These are phyloP conservation scores for Pseudotulostoma volvatum DNA, from an alignment of 495 filamentous ascomycete species.

Conservation along the genomic window DNA sequence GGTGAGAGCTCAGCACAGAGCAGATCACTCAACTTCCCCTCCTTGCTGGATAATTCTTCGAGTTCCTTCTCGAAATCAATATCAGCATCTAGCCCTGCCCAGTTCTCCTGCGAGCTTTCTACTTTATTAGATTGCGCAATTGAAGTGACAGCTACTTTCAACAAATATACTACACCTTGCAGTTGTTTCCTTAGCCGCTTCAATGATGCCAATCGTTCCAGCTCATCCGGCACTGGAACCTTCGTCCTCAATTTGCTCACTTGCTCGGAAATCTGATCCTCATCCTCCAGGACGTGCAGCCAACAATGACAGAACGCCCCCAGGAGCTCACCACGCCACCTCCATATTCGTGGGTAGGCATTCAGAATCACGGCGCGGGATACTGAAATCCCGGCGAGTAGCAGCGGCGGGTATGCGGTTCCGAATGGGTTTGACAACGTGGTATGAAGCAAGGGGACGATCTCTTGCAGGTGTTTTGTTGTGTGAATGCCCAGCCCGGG, in stretches of 20 bases:
- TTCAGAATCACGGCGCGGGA: slow-evolving; percentile 44
- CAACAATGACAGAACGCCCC: slow-evolving; percentile 49
- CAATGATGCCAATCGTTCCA: slow-evolving; percentile 2
- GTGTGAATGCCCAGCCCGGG: slow-evolving; percentile 47
- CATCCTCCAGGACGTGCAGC: slow-evolving; percentile 38
- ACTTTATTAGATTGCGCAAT: slow-evolving; percentile 14
- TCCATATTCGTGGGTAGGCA: slow-evolving; percentile 55
- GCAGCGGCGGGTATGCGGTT: slow-evolving; percentile 34
- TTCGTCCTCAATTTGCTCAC: background rate
- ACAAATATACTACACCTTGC: slow-evolving; percentile 18
- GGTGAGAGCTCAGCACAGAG: slow-evolving; percentile 10
- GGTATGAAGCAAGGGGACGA: slow-evolving; percentile 49
- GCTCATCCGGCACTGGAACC: background rate
- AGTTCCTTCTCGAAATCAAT: slow-evolving; percentile 15
- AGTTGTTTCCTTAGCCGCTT: slow-evolving; percentile 30
- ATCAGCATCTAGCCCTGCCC: slow-evolving; percentile 9
- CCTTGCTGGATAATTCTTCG: slow-evolving; percentile 20
- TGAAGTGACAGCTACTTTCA: slow-evolving; percentile 20
- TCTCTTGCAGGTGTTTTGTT: slow-evolving; percentile 58
- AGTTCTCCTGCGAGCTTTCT: slow-evolving; percentile 4
- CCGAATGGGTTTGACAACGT: slow-evolving; percentile 59
- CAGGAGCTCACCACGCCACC: slow-evolving; percentile 53
- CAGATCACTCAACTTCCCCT: slow-evolving; percentile 17
- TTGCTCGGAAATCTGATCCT: slow-evolving; percentile 8
- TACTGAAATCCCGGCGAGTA: slow-evolving; percentile 35